Percentiles rank a stretch among this genome's conserved stretches.
phyloP scores from a whole-genome alignment of 345 rosid genomes.

The Garcia nutans region DNA sequence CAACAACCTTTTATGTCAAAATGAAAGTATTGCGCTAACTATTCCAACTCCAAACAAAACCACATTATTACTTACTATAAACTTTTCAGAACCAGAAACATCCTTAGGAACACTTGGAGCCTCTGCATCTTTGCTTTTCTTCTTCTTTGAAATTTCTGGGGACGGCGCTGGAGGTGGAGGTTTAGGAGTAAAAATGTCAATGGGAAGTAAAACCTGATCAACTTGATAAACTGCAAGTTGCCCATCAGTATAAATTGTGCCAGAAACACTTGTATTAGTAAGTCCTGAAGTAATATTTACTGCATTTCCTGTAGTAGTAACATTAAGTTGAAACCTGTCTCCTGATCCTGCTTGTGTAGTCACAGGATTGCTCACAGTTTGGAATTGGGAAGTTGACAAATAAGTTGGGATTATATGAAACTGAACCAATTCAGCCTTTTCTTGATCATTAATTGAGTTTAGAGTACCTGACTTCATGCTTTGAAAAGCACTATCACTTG shows the following conservation, averaged over 20 bases:
- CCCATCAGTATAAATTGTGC: conserved; percentile 33
- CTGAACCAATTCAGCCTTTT: conserved; percentile 41
- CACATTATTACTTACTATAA: neutral
- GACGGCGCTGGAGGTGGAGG: conserved; percentile 30
- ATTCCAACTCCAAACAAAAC: conserved; percentile 11
- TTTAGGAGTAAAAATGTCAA: conserved; percentile 30
- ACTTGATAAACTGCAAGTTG: conserved; percentile 42
- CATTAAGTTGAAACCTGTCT: conserved; percentile 29
- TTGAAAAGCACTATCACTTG: conserved; percentile 26
- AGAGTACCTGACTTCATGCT: conserved; percentile 28
- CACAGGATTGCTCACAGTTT: conserved; percentile 46
- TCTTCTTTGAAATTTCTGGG: conserved; percentile 12
- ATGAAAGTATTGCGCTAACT: conserved; percentile 13
- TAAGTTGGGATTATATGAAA: conserved; percentile 40
- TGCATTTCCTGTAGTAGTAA: conserved; percentile 28
- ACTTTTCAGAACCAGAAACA: neutral
- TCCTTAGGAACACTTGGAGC: neutral
- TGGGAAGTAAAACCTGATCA: conserved; percentile 40
- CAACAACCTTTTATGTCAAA: conserved; percentile 2
- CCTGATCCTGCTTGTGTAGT: conserved; percentile 42
- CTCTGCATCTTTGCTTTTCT: neutral
- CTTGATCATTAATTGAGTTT: conserved; percentile 22
- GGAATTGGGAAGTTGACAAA: conserved; percentile 40
- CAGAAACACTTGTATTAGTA: conserved; percentile 31
- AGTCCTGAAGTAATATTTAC: conserved; percentile 36